phyloP scores from a whole-genome alignment of 495 filamentous ascomycete species.

The Penicillium parvum region DNA sequence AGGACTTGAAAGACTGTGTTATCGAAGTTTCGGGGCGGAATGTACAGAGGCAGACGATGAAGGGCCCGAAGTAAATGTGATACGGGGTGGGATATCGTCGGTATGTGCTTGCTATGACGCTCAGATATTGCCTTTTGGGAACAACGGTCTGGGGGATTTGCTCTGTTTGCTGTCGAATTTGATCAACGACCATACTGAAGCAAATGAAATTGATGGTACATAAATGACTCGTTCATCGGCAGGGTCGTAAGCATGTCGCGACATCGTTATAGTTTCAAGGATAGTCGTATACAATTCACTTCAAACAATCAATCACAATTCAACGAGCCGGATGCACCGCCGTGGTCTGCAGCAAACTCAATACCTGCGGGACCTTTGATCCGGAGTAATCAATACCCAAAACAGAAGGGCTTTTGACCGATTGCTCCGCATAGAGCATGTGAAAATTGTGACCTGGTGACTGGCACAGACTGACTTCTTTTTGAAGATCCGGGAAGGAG shows the following conservation, averaged over 20 bases:
- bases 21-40: slow-evolving; percentile 11
- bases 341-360: slow-evolving; percentile 14
- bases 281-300: too few species aligned
- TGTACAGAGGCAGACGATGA: background rate
- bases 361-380: slow-evolving; percentile 15
- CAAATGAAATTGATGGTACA: too few species aligned
- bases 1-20: background rate
- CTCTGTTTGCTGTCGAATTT: too few species aligned
- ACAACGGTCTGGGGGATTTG: too few species aligned
- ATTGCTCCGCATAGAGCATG: slow-evolving; percentile 20
- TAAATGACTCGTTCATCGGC: too few species aligned
- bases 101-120: background rate
- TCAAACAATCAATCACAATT: background rate
- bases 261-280: too few species aligned
- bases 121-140: too few species aligned
- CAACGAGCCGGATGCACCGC: background rate
- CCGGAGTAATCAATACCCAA: slow-evolving; percentile 27
- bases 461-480: slow-evolving; percentile 5
- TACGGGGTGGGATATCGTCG: slow-evolving; percentile 20
- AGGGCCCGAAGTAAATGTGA: background rate
- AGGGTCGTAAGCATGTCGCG: too few species aligned
- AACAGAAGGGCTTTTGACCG: slow-evolving; percentile 9
- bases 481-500: slow-evolving; percentile 20
- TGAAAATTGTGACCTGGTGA: slow-evolving; percentile 10
- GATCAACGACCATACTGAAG: too few species aligned